phyloP scores from a whole-genome alignment of 331 rosid genomes.

The Telfairia occidentalis region DNA sequence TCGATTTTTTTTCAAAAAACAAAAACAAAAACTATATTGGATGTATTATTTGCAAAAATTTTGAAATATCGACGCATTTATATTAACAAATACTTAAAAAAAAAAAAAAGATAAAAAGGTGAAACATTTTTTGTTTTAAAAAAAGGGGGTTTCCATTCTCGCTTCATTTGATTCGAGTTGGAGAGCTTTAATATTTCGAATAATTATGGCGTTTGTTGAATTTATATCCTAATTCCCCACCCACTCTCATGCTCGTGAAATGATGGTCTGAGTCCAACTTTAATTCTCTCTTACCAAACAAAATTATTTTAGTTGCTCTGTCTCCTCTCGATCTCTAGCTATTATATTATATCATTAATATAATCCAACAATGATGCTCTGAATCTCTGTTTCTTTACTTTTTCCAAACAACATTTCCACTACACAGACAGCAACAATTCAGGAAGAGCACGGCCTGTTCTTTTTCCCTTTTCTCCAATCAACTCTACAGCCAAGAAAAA shows the following conservation, averaged over 20 bases:
- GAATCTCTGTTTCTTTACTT: neutral
- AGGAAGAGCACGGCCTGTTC: neutral
- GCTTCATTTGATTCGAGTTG: too few relatives aligned
- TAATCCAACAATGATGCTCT: neutral
- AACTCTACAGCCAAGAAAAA: neutral
- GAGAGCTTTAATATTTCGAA: too few relatives aligned
- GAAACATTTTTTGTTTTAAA: too few relatives aligned
- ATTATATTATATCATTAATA: neutral
- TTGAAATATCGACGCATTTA: too few relatives aligned
- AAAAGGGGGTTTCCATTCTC: too few relatives aligned
- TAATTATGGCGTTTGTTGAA: too few relatives aligned
- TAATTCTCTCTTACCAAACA: neutral
- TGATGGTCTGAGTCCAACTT: neutral
- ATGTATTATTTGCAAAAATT: neutral
- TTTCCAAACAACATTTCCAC: neutral
- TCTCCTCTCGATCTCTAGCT: slow-evolving; percentile 3
- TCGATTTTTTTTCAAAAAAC: too few relatives aligned
- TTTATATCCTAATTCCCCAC: neutral
- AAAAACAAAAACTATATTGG: too few relatives aligned
- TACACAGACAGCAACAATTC: slow-evolving; percentile 5
- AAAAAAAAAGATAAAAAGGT: too few relatives aligned
- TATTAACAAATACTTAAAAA: too few relatives aligned
- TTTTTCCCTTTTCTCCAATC: neutral
- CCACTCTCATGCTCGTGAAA: neutral
- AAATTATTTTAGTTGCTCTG: neutral